Evolutionary conservation across 495 filamentous ascomycete genomes (phyloP).

Genomic region (Talaromyces ruber): DNA sequence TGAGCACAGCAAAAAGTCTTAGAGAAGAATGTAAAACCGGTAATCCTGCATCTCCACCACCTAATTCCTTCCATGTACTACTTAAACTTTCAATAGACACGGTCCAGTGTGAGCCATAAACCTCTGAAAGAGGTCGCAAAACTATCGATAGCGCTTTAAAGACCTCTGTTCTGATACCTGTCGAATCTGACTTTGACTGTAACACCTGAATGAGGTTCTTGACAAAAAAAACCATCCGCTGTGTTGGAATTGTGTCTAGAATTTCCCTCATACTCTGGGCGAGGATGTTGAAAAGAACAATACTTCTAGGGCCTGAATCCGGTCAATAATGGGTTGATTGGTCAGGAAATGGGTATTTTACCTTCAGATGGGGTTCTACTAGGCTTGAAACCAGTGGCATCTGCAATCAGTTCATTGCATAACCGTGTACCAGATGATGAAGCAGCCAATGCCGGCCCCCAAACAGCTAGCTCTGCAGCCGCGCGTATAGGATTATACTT

Average conservation of each 20-base stretch:
- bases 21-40: constrained; percentile 61
- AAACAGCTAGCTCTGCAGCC: constrained; percentile 28
- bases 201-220: constrained; percentile 69
- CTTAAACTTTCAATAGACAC: constrained; percentile 51
- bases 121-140: constrained; percentile 60
- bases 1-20: constrained; percentile 56
- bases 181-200: constrained; percentile 36
- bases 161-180: constrained; percentile 39
- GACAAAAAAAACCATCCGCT: constrained; percentile 72
- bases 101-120: constrained; percentile 84
- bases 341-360: constrained; percentile 8
- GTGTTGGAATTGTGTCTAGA: constrained; percentile 56
- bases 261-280: constrained; percentile 42
- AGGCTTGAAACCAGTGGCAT: constrained; percentile 45
- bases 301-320: constrained; percentile 36
- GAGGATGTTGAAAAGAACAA: constrained; percentile 52
- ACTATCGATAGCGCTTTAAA: constrained; percentile 56
- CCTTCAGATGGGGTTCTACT: constrained; percentile 27
- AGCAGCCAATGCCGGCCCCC: constrained; percentile 25
- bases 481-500: constrained; percentile 31
- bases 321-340: constrained; percentile 11
- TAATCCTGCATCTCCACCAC: constrained; percentile 37
- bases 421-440: constrained; percentile 31
- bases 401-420: constrained; percentile 53
- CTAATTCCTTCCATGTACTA: constrained; percentile 41